Base-by-base conservation (phyloP, 2,329 filamentous ascomycete species). In the Cladosporium velox region DNA sequence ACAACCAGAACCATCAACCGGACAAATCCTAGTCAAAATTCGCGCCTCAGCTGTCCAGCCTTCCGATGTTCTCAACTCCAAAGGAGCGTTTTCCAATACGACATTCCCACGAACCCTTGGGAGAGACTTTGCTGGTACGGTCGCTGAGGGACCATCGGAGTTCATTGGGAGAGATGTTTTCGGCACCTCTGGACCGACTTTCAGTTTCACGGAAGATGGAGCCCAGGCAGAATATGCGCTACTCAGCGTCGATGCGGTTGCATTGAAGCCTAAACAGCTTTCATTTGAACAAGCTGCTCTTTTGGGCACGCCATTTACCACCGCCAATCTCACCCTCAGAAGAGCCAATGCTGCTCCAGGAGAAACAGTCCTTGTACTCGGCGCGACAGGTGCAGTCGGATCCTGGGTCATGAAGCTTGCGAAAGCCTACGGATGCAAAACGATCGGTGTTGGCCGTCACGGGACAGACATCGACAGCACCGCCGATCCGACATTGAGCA, bases 61-160 rank as follows among this genome's bases (percentile, higher is more conserved):
- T 18, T 72, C 71, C 44, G 75, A 77, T 66, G 65, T 72, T 47
- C 65, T 76, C 24, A 77, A 77, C 55, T 68, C 69, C 7, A 67
- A 70, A 51, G 74, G 74, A 24, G 49, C 54, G 21, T 76, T 76
- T 47, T 65, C 69, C 26, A 63, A 61, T 30, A 76, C 73, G 1
- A 73, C 66, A 4, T 76, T 68, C 49, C 74, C 75, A 18, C 68
- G 71, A 8, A 66, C 76, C 14, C 73, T 72, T 24, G 75, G 75
- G 15, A 72, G 75, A n/a, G 75, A 77, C 69, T 77, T 72, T 64
- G 69, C 73, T 30, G 75, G 74, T n/a, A 68, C 67, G 2, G 44
- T 76, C 30, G 72, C 67, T 30, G 61, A 52, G 32, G 69, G 34
- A 54, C 65, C 61, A 14, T n/a, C 61, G 34, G 62, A 69, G 18